A percentile compares a stretch with the other conserved stretches of the same genome.
Evolutionary conservation across 148 eudicot genomes (phyloP).

Genomic region (Talinum fruticosum): DNA sequence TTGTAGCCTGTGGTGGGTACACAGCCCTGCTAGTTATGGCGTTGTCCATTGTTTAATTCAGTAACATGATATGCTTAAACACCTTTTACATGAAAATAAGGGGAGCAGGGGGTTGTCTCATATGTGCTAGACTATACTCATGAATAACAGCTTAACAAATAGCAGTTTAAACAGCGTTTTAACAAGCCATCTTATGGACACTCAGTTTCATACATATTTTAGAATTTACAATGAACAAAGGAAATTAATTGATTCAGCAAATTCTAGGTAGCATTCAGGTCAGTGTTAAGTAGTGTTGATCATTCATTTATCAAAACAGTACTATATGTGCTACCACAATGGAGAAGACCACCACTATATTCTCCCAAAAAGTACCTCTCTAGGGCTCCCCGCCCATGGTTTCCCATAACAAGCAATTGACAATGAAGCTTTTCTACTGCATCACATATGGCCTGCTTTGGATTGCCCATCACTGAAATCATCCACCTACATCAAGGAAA

Average conservation of each 20-base stretch:
- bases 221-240: too few relatives aligned
- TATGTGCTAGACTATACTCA: neutral
- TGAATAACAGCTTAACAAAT: neutral
- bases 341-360: neutral
- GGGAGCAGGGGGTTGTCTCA: neutral
- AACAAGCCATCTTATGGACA: neutral
- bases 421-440: constrained; percentile 47
- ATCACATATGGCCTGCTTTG: constrained; percentile 57
- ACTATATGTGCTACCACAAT: neutral
- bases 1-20: neutral
- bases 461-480: constrained; percentile 61
- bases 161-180: neutral
- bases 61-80: neutral
- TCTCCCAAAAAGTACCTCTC: constrained; percentile 32
- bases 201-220: too few relatives aligned
- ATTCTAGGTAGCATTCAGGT: neutral
- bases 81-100: neutral
- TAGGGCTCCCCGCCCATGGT: constrained; percentile 51
- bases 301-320: neutral
- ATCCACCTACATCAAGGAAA: constrained; percentile 29
- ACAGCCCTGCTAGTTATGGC: neutral
- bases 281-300: neutral
- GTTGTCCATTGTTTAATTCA: neutral
- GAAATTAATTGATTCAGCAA: neutral
- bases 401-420: constrained; percentile 61